These are phyloP conservation scores for Zygnema cylindricum DNA, from an alignment of 139 green algal genomes.

Conservation along the genomic window DNA sequence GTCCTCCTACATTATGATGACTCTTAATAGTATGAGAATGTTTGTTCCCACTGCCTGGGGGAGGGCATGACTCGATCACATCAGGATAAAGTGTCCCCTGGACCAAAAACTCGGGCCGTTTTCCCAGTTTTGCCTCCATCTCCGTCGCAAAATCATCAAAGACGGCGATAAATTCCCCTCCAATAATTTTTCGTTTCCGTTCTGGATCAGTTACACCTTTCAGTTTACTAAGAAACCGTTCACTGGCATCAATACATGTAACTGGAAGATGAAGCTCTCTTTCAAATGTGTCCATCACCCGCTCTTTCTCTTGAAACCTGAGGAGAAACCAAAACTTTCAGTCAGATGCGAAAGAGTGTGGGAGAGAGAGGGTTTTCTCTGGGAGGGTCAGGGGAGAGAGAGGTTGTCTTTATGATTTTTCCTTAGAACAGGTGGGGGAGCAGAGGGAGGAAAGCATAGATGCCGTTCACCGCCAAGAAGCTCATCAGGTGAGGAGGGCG, in stretches of 20 bases:
- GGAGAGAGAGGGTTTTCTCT: too few species aligned
- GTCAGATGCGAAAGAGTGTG: too few species aligned
- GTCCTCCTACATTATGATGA: conserved; percentile 98
- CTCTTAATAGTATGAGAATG: conserved; percentile 99
- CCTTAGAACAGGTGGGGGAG: too few species aligned
- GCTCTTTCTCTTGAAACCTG: conserved; percentile 81
- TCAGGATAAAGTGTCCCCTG: conserved; percentile 98
- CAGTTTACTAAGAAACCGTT: conserved; percentile 65
- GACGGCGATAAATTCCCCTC: conserved; percentile 90
- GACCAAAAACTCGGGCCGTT: conserved; percentile 62
- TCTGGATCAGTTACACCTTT: conserved; percentile 91
- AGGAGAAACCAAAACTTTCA: not conserved
- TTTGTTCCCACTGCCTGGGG: conserved; percentile 91
- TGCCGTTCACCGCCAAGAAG: too few species aligned
- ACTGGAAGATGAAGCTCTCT: conserved; percentile 96
- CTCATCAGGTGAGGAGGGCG: too few species aligned
- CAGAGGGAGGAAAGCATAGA: too few species aligned
- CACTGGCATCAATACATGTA: conserved; percentile 81
- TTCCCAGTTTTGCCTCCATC: conserved; percentile 41
- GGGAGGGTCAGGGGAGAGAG: too few species aligned
- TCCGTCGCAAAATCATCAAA: conserved; percentile 85
- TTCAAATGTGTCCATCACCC: conserved; percentile 95
- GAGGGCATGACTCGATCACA: conserved; percentile 97
- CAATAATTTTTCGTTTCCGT: conserved; percentile 96
- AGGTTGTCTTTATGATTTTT: too few species aligned